Conservation (phyloP, 441 rosid genomes). For the Theobroma grandiflorum region DNA sequence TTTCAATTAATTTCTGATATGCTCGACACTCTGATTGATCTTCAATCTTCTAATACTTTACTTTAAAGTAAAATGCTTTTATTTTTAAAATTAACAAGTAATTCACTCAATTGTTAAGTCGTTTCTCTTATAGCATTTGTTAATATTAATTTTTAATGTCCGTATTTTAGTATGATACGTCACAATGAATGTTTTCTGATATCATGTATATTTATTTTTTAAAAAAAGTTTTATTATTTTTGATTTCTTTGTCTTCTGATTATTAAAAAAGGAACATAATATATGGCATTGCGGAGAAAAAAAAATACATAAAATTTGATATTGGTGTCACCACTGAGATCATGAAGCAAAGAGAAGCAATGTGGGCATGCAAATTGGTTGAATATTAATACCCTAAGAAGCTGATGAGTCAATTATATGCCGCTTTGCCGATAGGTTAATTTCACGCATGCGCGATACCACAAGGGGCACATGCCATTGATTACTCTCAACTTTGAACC, state of each 20-base stretch:
- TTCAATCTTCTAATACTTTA: no score
- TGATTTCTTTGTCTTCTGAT: background rate
- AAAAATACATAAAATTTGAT: background rate
- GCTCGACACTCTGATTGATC: background rate
- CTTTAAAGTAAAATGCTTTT: no score
- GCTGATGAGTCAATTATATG: background rate
- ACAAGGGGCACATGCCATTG: background rate
- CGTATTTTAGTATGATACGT: no score
- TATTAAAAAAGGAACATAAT: background rate
- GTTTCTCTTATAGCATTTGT: no score
- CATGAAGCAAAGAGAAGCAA: background rate
- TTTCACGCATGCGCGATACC: background rate
- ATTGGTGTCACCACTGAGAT: conserved; percentile 1
- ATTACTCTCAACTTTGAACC: background rate
- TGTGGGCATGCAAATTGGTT: background rate
- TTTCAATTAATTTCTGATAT: no score
- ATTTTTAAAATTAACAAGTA: no score
- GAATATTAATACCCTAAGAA: no score
- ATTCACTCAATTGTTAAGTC: no score
- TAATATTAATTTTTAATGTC: background rate
- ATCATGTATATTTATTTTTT: no score
- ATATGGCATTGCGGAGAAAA: background rate
- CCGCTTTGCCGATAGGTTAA: background rate
- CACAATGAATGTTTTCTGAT: no score
- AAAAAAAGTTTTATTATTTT: background rate